Base-by-base conservation (phyloP, 768 basidiomycete species). In the Trametes cubensis region DNA sequence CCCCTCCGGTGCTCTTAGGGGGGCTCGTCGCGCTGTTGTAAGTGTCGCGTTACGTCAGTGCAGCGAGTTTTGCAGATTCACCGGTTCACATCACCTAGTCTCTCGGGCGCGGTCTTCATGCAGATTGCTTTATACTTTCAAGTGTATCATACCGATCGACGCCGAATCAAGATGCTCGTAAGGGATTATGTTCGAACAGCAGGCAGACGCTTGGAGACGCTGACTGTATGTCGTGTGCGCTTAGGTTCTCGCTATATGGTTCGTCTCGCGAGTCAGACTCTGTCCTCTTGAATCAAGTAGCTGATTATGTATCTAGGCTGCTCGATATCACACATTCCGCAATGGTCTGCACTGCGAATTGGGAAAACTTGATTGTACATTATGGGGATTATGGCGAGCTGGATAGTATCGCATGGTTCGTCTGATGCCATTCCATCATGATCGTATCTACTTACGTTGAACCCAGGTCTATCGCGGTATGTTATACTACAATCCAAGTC, bases 41-140 rank as follows among this genome's bases (percentile, higher is more conserved):
- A 49, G 54, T 53, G 10, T 26, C 53, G 26, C 14, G 17, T n/a
- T 40, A 14, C 34, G 4, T 28, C 10, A 15, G 25, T 23, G 13
- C 13, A 8, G 48, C 20, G 28, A 8, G 28, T 21, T 23, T 34
- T 17, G 21, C 28, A 11, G 15, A 11, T 17, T 25, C 20, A 39
- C n/a, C 5, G n/a, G n/a, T 11, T 45, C 7, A 2, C 26, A 6
- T 25, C 4, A 15, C 18, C 20, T 51, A 68, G 67, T 38, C 54
- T 68, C 13, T 65, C 67, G 2, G 67, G 67, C 28, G 56, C 57
- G 8, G 64, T 63, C 7, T 55, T 62, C 23, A 66, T 65, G 67
- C 67, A 68, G 28, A 53, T 46, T 10, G 52, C 63, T 15, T 23
- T 65, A 42, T 68, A 68, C 38, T 66, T 56, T 10, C 57, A 51